These are phyloP conservation scores for Azolla pinnata DNA, from an alignment of 75 land plant genomes.

Conservation along the genomic window DNA sequence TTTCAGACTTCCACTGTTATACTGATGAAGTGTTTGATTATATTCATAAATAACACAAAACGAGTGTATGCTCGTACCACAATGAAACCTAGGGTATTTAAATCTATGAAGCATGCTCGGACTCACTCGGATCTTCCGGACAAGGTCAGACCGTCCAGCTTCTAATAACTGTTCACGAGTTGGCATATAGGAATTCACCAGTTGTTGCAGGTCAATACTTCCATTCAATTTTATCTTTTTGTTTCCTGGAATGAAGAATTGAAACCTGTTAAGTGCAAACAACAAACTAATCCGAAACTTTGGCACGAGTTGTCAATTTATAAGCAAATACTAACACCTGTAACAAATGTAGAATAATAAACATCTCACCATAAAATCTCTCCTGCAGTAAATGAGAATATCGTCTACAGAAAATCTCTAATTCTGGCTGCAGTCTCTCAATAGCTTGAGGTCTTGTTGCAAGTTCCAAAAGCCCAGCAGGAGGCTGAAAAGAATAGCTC, in stretches of 20 bases:
- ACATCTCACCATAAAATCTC: slow-evolving; percentile 1
- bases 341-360: background rate
- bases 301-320: background rate
- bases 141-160: slow-evolving; percentile 21
- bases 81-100: too few relatives aligned
- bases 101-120: too few relatives aligned
- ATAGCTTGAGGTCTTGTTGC: slow-evolving; percentile 28
- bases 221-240: background rate
- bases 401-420: slow-evolving; percentile 8
- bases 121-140: slow-evolving; percentile 19
- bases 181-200: slow-evolving; percentile 14
- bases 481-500: slow-evolving; percentile 16
- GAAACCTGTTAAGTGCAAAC: background rate
- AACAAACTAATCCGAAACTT: background rate
- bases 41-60: too few relatives aligned
- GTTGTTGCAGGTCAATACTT: slow-evolving; percentile 1
- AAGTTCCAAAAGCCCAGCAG: slow-evolving; percentile 29
- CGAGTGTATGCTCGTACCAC: too few relatives aligned
- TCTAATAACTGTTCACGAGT: slow-evolving; percentile 21
- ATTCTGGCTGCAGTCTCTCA: slow-evolving; percentile 14
- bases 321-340: background rate
- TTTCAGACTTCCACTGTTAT: too few relatives aligned
- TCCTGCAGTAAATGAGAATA: slow-evolving; percentile 1
- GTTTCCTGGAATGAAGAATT: background rate
- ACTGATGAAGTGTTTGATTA: too few relatives aligned